Base-by-base conservation (phyloP, 2,329 filamentous ascomycete species). In the Alternaria postmessia region DNA sequence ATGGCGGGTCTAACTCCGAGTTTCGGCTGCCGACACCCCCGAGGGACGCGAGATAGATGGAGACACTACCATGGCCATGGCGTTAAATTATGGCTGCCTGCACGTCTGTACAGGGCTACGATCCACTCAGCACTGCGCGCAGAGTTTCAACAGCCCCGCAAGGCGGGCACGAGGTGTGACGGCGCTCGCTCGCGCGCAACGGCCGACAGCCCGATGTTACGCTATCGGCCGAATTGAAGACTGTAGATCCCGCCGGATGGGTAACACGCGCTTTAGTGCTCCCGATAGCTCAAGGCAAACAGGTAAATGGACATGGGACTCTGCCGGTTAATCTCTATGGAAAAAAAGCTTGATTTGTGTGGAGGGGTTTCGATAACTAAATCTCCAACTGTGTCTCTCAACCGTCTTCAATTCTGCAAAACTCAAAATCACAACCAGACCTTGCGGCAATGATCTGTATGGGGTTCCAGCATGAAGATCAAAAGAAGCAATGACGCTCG, bases 171-270 rank as follows among this genome's bases (percentile, higher is more conserved):
- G 36, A 48, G 16, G 5, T 26, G 22, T 16, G 41, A 54, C 28
- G 26, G 16, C 20, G 9, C 8, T 47, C 52, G 30, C 41, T 49
- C 44, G 54, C 44, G 7, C 9, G 22, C 38, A 44, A 20, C 46
- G 38, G 54, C 54, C 54, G 54, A 57, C 30, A 51, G 46, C 12
- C 54, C 54, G 46, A 57, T 9, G 28, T n/a, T 22, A 32, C 46
- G 20, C 54, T 34, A 43, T 41, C 46, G 28, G 20, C 38, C 38
- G 43, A 55, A 24, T 7, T 18, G 3, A 9, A 4, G n/a, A 30
- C 7, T 32, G 36, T 36, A 30, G 42, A n/a, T 36, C 51, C 9
- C 38, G 41, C 24, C 44, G n/a, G 18, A 18, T 3, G 22, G 30
- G 30, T 12, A 36, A 22, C 2, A 22, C 9, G 18, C 16, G 20